A percentile compares a stretch with the other conserved stretches of the same genome.
These are phyloP conservation scores for Lachnellula cervina DNA, from an alignment of 2,329 filamentous ascomycete species.

Conservation along the genomic window DNA sequence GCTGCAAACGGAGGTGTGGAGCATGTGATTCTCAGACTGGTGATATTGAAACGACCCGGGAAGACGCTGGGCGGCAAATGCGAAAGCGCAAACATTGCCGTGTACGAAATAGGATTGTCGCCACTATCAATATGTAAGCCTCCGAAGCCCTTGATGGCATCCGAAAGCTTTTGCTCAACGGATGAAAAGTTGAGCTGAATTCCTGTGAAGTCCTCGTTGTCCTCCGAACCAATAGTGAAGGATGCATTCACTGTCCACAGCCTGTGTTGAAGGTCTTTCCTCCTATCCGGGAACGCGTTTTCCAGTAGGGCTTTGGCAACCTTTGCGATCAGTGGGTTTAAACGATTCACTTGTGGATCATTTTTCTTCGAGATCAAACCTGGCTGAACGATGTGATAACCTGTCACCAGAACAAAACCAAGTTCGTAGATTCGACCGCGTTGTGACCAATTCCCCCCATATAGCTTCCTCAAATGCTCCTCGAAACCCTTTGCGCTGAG, in stretches of 20 bases:
- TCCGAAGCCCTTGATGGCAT: neutral
- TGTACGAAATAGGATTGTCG: slow-evolving; percentile 1
- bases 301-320: neutral
- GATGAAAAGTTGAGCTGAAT: slow-evolving; percentile 7
- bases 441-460: neutral
- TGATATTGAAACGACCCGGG: slow-evolving; percentile 6
- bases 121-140: slow-evolving; percentile 1
- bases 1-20: neutral
- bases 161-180: neutral
- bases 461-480: neutral
- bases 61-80: slow-evolving; percentile 6
- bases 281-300: neutral
- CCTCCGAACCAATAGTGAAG: slow-evolving; percentile 3
- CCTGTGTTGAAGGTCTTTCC: neutral
- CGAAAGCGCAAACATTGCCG: slow-evolving; percentile 1
- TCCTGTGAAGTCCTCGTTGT: slow-evolving; percentile 3
- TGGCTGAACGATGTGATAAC: neutral
- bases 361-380: neutral
- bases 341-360: neutral
- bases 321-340: neutral
- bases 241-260: slow-evolving; percentile 1
- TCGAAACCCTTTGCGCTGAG: neutral
- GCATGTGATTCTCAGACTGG: neutral
- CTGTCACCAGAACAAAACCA: neutral
- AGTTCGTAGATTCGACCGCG: neutral